Evolutionary conservation across 2,329 filamentous ascomycete species (phyloP).

Genomic region (Calonectria ilicicola): DNA sequence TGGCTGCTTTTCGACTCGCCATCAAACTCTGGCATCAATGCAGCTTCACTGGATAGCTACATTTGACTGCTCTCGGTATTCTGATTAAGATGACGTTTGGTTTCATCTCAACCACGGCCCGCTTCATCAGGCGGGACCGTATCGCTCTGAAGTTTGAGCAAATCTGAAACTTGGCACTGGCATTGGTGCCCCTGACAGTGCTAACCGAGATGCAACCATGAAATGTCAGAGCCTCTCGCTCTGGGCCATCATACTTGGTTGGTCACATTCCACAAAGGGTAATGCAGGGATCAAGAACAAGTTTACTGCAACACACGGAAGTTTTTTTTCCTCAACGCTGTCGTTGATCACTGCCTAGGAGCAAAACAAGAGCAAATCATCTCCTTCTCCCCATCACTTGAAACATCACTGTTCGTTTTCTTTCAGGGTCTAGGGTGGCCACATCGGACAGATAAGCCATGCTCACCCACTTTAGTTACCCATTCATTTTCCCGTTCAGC

Average conservation of each 20-base stretch:
- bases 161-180: conserved; percentile 14
- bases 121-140: neutral
- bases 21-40: neutral
- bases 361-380: neutral
- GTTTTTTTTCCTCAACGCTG: neutral
- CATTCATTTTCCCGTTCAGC: neutral
- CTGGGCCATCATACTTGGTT: neutral
- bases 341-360: neutral
- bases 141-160: neutral
- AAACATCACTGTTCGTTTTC: neutral
- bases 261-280: neutral
- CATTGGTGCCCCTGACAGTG: neutral
- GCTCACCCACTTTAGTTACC: neutral
- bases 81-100: neutral
- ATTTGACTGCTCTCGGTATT: neutral
- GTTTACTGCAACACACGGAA: neutral
- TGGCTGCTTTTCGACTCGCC: neutral
- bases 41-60: neutral
- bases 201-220: neutral
- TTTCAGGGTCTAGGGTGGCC: neutral
- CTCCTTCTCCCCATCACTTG: neutral
- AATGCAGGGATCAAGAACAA: conserved; percentile 8
- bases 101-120: conserved; percentile 10
- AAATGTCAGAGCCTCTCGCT: neutral
- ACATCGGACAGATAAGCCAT: neutral